A percentile compares a stretch with the other conserved stretches of the same genome.
phyloP scores from a whole-genome alignment of 441 rosid genomes.

The Adansonia grandidieri region DNA sequence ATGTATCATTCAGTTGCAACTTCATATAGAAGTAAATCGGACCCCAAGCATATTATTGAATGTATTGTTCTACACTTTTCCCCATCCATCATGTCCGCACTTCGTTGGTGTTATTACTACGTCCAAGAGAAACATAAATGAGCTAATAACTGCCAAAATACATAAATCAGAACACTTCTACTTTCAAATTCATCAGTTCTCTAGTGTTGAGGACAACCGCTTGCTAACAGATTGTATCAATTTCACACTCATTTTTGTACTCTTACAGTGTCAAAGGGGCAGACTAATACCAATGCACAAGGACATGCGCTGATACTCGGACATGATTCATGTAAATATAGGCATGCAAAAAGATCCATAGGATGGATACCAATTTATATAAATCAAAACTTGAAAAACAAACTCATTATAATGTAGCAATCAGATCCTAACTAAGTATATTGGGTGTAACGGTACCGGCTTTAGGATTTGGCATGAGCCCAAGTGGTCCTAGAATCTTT shows the following conservation, averaged over 20 bases:
- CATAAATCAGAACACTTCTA: background rate
- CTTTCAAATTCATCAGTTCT: background rate
- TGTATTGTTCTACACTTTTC: background rate
- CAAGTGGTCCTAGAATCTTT: constrained; percentile 94
- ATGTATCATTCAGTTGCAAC: background rate
- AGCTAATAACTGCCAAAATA: background rate
- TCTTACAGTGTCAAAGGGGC: background rate
- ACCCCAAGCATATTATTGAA: background rate
- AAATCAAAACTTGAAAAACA: background rate
- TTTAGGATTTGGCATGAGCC: constrained; percentile 98
- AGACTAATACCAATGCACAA: background rate
- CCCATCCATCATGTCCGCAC: background rate
- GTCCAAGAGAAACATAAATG: background rate
- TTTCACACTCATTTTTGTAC: background rate
- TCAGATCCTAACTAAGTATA: constrained; percentile 66
- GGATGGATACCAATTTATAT: too few species aligned
- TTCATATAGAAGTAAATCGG: background rate
- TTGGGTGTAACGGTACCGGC: constrained; percentile 91
- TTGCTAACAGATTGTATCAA: background rate
- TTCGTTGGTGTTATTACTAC: background rate
- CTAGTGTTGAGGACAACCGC: background rate
- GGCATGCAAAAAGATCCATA: background rate
- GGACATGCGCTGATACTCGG: background rate
- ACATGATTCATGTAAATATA: background rate
- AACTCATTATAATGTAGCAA: background rate